A percentile compares a stretch with the other conserved stretches of the same genome.
These are phyloP conservation scores for Candida chilensis DNA, from an alignment of 805 yeast genomes.

Conservation along the genomic window DNA sequence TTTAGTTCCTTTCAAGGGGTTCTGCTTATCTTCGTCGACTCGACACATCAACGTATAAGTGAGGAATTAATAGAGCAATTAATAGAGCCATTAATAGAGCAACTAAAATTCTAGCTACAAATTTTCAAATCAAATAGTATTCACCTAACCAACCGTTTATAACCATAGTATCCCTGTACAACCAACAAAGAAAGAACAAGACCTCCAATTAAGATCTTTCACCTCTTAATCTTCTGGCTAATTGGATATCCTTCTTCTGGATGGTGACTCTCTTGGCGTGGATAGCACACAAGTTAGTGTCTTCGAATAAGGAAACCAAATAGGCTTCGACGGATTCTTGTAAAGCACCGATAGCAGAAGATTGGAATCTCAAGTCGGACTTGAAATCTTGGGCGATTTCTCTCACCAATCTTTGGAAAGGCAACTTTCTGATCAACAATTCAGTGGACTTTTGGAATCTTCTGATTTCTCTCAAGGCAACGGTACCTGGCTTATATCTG, in stretches of 20 bases:
- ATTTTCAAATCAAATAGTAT: too few species aligned
- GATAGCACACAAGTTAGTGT: constrained; percentile 39
- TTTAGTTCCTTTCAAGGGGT: too few species aligned
- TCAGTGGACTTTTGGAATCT: constrained; percentile 38
- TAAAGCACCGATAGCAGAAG: constrained; percentile 37
- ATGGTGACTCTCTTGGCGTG: constrained; percentile 40
- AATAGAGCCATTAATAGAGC: too few species aligned
- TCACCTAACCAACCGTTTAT: too few species aligned
- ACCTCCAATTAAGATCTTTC: constrained; percentile 24
- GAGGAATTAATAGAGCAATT: too few species aligned
- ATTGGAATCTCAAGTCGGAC: constrained; percentile 37
- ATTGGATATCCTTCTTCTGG: constrained; percentile 38
- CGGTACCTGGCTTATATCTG: constrained; percentile 43
- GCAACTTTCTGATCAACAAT: constrained; percentile 36
- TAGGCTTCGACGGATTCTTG: constrained; percentile 39
- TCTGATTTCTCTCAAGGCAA: constrained; percentile 39
- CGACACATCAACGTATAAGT: too few species aligned
- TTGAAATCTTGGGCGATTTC: constrained; percentile 38
- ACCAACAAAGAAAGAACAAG: neutral
- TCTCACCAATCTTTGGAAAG: constrained; percentile 39
- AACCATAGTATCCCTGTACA: too few species aligned
- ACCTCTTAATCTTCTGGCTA: constrained; percentile 41
- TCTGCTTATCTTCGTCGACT: too few species aligned
- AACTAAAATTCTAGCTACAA: too few species aligned
- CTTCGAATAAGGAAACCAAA: constrained; percentile 36